These are phyloP conservation scores for Physaria fendleri DNA, from an alignment of 345 rosid genomes.

Conservation along the genomic window DNA sequence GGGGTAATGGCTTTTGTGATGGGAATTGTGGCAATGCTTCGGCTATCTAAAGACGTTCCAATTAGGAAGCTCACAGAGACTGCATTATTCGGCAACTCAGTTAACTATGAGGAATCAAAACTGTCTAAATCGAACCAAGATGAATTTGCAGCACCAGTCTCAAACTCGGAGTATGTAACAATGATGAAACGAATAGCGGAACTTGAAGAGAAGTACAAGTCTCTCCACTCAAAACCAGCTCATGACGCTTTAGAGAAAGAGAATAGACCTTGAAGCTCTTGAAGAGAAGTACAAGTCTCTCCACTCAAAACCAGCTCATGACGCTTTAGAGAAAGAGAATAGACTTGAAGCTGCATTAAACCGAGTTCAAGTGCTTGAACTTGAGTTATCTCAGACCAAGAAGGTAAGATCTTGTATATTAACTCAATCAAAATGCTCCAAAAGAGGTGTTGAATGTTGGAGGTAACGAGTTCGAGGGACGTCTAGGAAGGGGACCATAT, in stretches of 20 bases:
- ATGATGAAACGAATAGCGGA: conserved; percentile 68
- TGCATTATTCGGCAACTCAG: conserved; percentile 35
- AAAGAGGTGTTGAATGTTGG: too few relatives aligned
- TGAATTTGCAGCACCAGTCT: conserved; percentile 31
- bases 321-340: conserved; percentile 59
- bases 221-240: conserved; percentile 31
- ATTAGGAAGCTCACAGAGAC: conserved; percentile 51
- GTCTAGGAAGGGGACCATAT: too few relatives aligned
- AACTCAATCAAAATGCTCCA: not conserved
- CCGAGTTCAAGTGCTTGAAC: conserved; percentile 52
- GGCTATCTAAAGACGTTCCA: conserved; percentile 52
- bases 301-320: conserved; percentile 26
- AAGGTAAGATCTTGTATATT: conserved; percentile 39
- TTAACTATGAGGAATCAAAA: not conserved
- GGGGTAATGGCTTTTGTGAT: conserved; percentile 54
- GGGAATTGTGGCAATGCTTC: conserved; percentile 59
- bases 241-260: conserved; percentile 47
- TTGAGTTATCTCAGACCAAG: conserved; percentile 53
- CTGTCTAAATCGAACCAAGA: not conserved
- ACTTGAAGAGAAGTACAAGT: conserved; percentile 50
- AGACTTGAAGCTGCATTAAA: conserved; percentile 53
- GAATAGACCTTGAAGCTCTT: too few relatives aligned
- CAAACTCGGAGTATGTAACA: conserved; percentile 40
- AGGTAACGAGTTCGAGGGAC: too few relatives aligned
- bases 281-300: conserved; percentile 50